Evolutionary conservation across 2,329 filamentous ascomycete species (phyloP).

Genomic region (Ophiostoma angusticollis): DNA sequence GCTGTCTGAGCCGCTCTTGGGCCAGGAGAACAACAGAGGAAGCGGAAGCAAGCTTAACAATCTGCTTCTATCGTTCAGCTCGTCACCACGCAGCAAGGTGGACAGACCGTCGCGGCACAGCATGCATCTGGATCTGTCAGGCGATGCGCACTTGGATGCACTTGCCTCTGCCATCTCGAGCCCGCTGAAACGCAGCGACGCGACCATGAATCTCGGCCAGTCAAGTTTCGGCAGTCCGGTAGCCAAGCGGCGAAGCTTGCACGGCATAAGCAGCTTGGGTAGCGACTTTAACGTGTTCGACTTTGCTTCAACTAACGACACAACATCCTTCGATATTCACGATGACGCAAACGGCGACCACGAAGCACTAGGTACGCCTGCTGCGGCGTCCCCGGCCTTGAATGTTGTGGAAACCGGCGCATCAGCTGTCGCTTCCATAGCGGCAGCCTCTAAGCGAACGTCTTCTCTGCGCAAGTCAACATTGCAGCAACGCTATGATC

Average conservation of each 20-base stretch:
- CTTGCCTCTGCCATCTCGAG: slow-evolving; percentile 52
- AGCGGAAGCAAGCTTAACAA: slow-evolving; percentile 19
- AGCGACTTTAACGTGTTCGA: slow-evolving; percentile 68
- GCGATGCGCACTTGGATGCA: slow-evolving; percentile 32
- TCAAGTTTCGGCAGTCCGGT: slow-evolving; percentile 70
- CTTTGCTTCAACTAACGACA: slow-evolving; percentile 18
- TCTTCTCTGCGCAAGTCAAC: slow-evolving; percentile 78
- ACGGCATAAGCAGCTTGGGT: slow-evolving; percentile 54
- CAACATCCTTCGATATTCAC: slow-evolving; percentile 34
- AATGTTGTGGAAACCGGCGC: slow-evolving; percentile 20
- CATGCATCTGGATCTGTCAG: slow-evolving; percentile 43
- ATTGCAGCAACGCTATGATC: slow-evolving; percentile 67
- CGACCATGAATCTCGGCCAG: slow-evolving; percentile 76
- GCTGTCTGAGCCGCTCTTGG: slow-evolving; percentile 15
- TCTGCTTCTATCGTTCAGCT: slow-evolving; percentile 24
- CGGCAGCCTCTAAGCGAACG: slow-evolving; percentile 49
- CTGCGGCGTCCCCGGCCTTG: not conserved
- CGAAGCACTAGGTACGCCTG: slow-evolving; percentile 28
- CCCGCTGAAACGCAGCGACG: slow-evolving; percentile 83
- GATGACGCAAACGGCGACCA: slow-evolving; percentile 35
- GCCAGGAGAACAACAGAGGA: slow-evolving; percentile 31
- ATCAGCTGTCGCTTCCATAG: slow-evolving; percentile 29
- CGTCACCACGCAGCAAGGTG: slow-evolving; percentile 28
- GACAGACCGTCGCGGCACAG: slow-evolving; percentile 42
- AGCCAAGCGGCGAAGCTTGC: slow-evolving; percentile 79